These are phyloP conservation scores for Smallanthus sonchifolius DNA, from an alignment of 129 eudicot species.

Conservation along the genomic window DNA sequence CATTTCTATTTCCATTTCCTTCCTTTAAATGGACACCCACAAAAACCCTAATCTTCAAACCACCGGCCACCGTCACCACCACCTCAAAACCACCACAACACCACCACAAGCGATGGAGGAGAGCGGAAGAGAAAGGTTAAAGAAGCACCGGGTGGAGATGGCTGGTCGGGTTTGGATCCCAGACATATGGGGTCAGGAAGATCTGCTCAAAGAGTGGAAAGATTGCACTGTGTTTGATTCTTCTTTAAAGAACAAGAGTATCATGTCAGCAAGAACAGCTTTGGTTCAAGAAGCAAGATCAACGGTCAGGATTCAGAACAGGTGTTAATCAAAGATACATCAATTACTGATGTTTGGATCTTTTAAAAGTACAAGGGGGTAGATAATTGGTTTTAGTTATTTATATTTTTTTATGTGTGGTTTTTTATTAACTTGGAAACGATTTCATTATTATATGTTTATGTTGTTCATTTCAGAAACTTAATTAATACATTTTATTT, in stretches of 20 bases:
- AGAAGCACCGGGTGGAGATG: conserved; percentile 70
- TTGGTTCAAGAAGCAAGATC: conserved; percentile 63
- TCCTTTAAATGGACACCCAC: conserved; percentile 22
- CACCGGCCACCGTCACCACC: conserved; percentile 1
- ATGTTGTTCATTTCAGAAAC: neutral
- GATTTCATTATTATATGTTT: neutral
- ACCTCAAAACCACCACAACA: neutral
- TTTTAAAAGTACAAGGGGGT: neutral
- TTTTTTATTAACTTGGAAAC: neutral
- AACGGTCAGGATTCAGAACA: conserved; percentile 27
- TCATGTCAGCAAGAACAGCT: conserved; percentile 69
- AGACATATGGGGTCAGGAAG: conserved; percentile 89
- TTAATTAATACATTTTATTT: neutral
- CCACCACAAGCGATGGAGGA: conserved; percentile 13
- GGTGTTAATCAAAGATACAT: conserved; percentile 2
- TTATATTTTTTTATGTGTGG: neutral
- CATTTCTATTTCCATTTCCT: neutral
- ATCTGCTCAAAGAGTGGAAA: conserved; percentile 67
- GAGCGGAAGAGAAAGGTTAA: conserved; percentile 68
- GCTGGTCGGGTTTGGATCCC: conserved; percentile 93
- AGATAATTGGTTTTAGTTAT: neutral
- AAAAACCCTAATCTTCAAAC: conserved; percentile 22
- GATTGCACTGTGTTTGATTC: conserved; percentile 72
- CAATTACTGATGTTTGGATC: neutral
- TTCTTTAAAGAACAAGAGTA: conserved; percentile 37